Base-by-base conservation (phyloP, 768 basidiomycete genomes). In the Pilatotrama ljubarskyi region DNA sequence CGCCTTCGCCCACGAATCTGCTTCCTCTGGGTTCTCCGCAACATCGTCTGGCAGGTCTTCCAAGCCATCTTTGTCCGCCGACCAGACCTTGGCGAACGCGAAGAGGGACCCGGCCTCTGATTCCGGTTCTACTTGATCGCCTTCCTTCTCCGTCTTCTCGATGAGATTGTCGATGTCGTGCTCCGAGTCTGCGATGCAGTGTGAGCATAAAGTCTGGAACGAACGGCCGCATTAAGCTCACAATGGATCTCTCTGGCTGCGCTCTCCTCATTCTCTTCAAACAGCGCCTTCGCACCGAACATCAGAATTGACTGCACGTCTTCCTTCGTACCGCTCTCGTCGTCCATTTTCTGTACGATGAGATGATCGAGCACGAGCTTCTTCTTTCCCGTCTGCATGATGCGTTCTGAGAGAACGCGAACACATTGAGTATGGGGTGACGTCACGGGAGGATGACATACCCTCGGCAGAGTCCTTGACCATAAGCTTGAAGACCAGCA, bases 261-360 rank as follows among this genome's bases (percentile, higher is more conserved):
- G 22, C 73, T 74, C 7, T 80, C 73, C 24, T 74, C 79, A 57
- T 82, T 82, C 36, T 83, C 82, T 41, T 90, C 85, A 68, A 97
- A 95, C 10, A 98, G 78, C 0, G 89, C 85, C 72, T 88, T 84
- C 11, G 95, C 95, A 24, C 95, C 95, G 66, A 88, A 93, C 11
- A 91, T 89, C 15, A 98, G 81, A 61, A 97, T 93, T 2, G 90
- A 91, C 69, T 89, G 84, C n/a, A 98, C 80, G 66, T 96, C 87
- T 64, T 90, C 90, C 44, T 85, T 78, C 8, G 77, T 83, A 36
- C 85, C 86, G 44, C 90, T 91, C 48, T 83, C 84, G 55, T 93
- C 90, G 63, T 94, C 92, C 89, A 96, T 94, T 71, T 93, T 93
- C 74, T 97, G 91, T 20, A 98, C 95, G 64, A 98, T 95, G 15